Base-by-base conservation (phyloP, 176 grass and related monocot genomes). In the Ensete ventricosum region DNA sequence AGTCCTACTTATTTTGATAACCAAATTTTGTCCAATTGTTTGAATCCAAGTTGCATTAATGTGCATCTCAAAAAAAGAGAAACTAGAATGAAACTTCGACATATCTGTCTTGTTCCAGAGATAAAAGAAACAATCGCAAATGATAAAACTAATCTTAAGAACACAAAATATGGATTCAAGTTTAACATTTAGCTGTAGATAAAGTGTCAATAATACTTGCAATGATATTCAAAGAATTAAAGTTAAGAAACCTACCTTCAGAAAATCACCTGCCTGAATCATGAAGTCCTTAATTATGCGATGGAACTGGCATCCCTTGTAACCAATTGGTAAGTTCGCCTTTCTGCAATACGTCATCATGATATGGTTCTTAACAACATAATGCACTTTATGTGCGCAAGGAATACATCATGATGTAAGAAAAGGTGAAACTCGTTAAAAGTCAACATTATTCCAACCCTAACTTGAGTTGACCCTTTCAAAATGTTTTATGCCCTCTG, bases 251-350 rank as follows among this genome's bases (percentile, higher is more conserved):
- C 73, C 52, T 69, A 98, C 95, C 90, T 98, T 98, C 69, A 98
- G n/a, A 82, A 87, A 98, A 76, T 98, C 95, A 84, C 95, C 90
- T 27, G 86, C 80, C 85, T 98, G 95, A 84, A 98, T 88, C 90
- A 99, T 99, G 78, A 99, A 99, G 86, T 94, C 95, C 83, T 98
- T 98, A 52, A 98, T 98, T 76, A 98, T 90, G 78, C 95, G 81
- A 81, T 98, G 95, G 73, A 99, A 99, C 70, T 99, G 90, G 55
- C 86, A 91, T 66, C 88, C 86, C 26, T 99, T 99, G 73, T 86
- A 99, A 66, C 95, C 90, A 82, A 91, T 81, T 57, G 90, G 86
- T 54, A 87, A 52, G 23, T 29, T 66, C 12, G 73, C 75, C 67
- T 99, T 99, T 79, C 95, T 99, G 82, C 65, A 93, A 86, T 26